Percentiles rank a stretch among this genome's conserved stretches.
phyloP scores from a whole-genome alignment of 257 asterid species.

The Anisodus tanguticus region DNA sequence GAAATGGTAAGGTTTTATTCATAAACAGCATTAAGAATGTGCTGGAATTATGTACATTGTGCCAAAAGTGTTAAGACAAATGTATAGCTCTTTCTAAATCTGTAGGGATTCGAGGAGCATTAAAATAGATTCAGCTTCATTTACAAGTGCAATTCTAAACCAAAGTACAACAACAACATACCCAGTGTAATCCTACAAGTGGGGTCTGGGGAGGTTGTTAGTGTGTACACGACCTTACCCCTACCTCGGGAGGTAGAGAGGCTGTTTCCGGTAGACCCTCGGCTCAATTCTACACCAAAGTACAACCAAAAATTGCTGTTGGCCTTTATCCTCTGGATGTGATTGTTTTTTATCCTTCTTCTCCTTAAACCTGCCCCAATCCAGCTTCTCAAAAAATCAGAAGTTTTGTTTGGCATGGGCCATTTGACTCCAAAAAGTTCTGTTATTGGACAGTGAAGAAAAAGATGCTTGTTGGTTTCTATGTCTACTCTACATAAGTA shows the following conservation, averaged over 20 bases:
- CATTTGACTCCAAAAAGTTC: not conserved
- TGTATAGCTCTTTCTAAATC: not conserved
- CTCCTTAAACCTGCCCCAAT: not conserved
- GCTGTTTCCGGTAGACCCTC: no score
- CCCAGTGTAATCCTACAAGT: no score
- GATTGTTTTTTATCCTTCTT: conserved; percentile 1
- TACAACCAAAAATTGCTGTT: not conserved
- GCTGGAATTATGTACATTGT: not conserved
- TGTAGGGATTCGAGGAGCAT: not conserved
- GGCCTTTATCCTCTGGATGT: not conserved
- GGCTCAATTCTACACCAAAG: not conserved
- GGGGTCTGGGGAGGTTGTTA: no score
- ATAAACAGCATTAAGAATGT: conserved; percentile 5
- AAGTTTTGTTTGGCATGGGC: conserved; percentile 5
- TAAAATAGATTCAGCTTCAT: conserved; percentile 11
- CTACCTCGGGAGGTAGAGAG: no score
- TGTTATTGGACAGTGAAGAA: not conserved
- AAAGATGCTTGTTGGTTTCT: conserved; percentile 10
- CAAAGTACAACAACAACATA: no score
- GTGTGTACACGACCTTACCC: no score
- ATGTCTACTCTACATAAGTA: not conserved
- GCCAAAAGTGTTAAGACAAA: not conserved
- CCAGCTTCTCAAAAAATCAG: conserved; percentile 9
- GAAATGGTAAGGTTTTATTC: not conserved
- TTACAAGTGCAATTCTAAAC: not conserved